These are phyloP conservation scores for Tetracladium setigerum DNA, from an alignment of 495 filamentous ascomycete genomes.

Conservation along the genomic window DNA sequence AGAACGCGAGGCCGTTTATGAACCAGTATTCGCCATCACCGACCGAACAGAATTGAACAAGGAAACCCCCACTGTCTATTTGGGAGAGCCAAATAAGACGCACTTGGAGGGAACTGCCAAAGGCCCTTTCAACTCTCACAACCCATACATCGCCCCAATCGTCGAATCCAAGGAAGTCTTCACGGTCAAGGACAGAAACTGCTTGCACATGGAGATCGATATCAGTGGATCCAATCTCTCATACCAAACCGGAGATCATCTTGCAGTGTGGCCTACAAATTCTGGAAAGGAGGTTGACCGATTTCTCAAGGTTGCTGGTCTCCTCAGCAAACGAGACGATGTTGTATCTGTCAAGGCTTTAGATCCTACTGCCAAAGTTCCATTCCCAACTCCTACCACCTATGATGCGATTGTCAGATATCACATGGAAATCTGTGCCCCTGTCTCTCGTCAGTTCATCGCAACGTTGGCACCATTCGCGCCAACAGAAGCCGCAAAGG, in stretches of 20 bases:
- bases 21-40: slow-evolving; percentile 78
- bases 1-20: slow-evolving; percentile 94
- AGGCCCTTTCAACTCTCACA: slow-evolving; percentile 93
- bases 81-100: slow-evolving; percentile 94
- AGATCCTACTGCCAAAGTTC: slow-evolving; percentile 93
- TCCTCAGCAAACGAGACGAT: slow-evolving; percentile 65
- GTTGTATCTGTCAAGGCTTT: slow-evolving; percentile 90
- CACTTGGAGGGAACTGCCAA: slow-evolving; percentile 80
- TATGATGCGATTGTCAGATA: slow-evolving; percentile 92
- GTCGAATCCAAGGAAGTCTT: slow-evolving; percentile 85
- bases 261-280: slow-evolving; percentile 97
- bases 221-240: slow-evolving; percentile 76
- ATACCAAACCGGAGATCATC: slow-evolving; percentile 96
- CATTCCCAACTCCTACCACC: slow-evolving; percentile 94
- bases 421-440: slow-evolving; percentile 94
- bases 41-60: slow-evolving; percentile 67
- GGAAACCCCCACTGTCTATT: slow-evolving; percentile 81
- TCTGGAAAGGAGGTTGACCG: slow-evolving; percentile 86
- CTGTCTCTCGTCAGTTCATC: slow-evolving; percentile 94
- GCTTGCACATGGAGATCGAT: slow-evolving; percentile 94
- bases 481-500: slow-evolving; percentile 73
- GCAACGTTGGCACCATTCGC: slow-evolving; percentile 83
- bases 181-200: slow-evolving; percentile 86
- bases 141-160: slow-evolving; percentile 95
- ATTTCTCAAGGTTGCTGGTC: slow-evolving; percentile 72